Conservation (phyloP, 208 protist species). For the Giardia muris region DNA sequence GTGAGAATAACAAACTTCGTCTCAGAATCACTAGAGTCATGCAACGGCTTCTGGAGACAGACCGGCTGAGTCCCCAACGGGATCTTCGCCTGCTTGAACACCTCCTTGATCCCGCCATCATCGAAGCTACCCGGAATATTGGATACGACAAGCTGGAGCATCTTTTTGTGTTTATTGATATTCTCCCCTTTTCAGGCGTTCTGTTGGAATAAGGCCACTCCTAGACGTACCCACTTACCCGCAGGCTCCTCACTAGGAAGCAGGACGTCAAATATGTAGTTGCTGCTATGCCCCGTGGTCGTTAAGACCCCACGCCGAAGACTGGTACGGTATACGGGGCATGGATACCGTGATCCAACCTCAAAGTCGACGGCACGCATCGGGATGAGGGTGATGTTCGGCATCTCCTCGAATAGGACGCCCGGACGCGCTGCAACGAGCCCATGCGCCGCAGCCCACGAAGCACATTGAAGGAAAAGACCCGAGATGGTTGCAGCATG, state of each 20-base stretch:
- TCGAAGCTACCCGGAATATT: too few species aligned
- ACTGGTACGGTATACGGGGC: slow-evolving; percentile 12
- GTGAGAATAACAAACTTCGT: too few species aligned
- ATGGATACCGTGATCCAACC: background rate
- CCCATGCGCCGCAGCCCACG: too few species aligned
- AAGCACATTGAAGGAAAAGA: background rate
- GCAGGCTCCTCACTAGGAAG: background rate
- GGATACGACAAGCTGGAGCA: too few species aligned
- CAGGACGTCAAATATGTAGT: slow-evolving; percentile 14
- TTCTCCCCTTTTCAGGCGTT: too few species aligned
- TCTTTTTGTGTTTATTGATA: too few species aligned
- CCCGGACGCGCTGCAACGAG: background rate
- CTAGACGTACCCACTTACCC: slow-evolving; percentile 2
- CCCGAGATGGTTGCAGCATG: background rate
- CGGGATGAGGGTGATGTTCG: background rate
- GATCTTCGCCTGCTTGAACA: too few species aligned
- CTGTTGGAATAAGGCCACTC: slow-evolving; percentile 16
- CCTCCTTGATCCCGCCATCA: too few species aligned
- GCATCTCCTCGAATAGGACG: background rate
- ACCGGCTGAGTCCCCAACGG: too few species aligned
- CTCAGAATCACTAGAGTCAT: too few species aligned
- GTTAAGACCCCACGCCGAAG: slow-evolving; percentile 13
- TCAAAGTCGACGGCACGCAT: background rate
- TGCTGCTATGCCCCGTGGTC: slow-evolving; percentile 17
- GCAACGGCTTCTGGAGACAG: too few species aligned